phyloP scores from a whole-genome alignment of 371 early-diverging fungal species.

The Apophysomyces elegans region DNA sequence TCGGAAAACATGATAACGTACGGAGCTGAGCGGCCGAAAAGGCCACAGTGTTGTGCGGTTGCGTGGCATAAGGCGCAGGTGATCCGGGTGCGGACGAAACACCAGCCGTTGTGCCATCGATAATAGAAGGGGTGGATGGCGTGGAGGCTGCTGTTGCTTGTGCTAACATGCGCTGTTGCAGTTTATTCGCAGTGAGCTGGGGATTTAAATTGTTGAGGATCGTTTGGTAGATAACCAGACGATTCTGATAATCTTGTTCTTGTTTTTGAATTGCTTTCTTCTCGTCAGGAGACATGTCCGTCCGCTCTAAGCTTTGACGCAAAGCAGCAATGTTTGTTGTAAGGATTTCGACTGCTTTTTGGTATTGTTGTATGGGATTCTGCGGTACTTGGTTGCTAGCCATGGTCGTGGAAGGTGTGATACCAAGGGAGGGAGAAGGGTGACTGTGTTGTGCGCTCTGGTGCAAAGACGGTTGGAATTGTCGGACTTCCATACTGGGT shows the following conservation, averaged over 20 bases:
- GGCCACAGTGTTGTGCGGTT: conserved; percentile 14
- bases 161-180: conserved; percentile 31
- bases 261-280: conserved; percentile 29
- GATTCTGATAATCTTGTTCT: conserved; percentile 38
- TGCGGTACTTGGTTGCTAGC: conserved; percentile 29
- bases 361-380: conserved; percentile 37
- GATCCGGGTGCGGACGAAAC: conserved; percentile 18
- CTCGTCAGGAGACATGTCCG: conserved; percentile 39
- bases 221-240: conserved; percentile 34
- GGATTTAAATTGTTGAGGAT: conserved; percentile 34
- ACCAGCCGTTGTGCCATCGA: conserved; percentile 28
- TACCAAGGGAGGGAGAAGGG: conserved; percentile 6
- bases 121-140: conserved; percentile 22
- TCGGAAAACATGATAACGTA: conserved; percentile 10
- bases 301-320: conserved; percentile 39
- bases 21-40: conserved; percentile 32
- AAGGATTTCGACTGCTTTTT: conserved; percentile 33
- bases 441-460: neutral
- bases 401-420: conserved; percentile 7
- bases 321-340: conserved; percentile 30
- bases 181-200: conserved; percentile 31
- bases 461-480: neutral
- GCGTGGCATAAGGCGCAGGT: conserved; percentile 7
- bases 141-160: conserved; percentile 26
- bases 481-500: conserved; percentile 1